Base-by-base conservation (phyloP, 768 basidiomycete genomes). In the Boletus fagicola region DNA sequence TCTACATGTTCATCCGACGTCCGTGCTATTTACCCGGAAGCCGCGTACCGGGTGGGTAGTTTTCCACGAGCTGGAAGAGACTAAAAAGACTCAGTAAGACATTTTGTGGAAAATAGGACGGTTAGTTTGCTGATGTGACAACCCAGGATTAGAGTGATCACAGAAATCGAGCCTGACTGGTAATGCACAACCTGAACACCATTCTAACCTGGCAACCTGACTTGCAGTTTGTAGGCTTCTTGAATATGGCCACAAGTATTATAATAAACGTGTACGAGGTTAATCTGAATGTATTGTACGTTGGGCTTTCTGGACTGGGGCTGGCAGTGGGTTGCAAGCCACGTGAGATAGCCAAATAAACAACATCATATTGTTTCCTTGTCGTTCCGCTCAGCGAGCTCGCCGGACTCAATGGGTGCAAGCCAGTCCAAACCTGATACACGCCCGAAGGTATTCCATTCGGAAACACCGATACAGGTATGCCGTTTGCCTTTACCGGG, bases 161-260 rank as follows among this genome's bases (percentile, higher is more conserved):
- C 96, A 1, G 93, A 95, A 65, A 92, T 98, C 44, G 94, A 98
- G 65, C 86, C 94, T 40, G 95, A 98, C 65, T 98, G 96, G 96
- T 87, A 65, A 65, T 8, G 75, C 59, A 24, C 3, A 53, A 10
- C 43, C 12, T 46, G n/a, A 31, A 35, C 15, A 20, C 11, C 4
- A 16, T 8, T 53, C 12, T 7, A 2, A 51, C 16, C n/a, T 26
- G 15, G 13, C 20, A 43, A 22, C 39, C 53, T 68, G 49, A 57
- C 51, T 47, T 46, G 10, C 30, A 40, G 44, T 13, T 50, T 49
- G 26, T 44, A 81, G 80, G 80, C 70, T 82, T 16, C 70, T 83
- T 18, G 76, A 79, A 49, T 75, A 81, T 58, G 81, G 80, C 5
- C 79, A 82, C 62, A 80, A 75, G 59, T 81, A 74, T 65, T 60